A percentile compares a stretch with the other conserved stretches of the same genome.
phyloP scores from a whole-genome alignment of 2,329 filamentous ascomycete species.

The Trichoderma sp. region DNA sequence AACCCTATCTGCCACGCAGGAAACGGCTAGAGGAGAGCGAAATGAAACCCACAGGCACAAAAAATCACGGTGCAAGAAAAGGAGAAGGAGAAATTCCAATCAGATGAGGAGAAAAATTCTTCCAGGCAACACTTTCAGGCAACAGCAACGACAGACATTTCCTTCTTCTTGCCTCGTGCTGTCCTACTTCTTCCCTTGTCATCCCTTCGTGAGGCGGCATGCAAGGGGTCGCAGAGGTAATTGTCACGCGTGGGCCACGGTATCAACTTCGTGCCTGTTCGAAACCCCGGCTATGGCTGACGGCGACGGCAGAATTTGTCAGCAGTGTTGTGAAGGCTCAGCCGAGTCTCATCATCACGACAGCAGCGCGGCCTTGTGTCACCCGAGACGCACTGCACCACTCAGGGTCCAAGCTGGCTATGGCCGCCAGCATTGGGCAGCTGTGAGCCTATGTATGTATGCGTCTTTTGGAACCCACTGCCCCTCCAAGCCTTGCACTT shows the following conservation, averaged over 20 bases:
- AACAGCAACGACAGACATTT: background rate
- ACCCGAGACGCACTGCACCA: constrained; percentile 4
- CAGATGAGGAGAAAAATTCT: background rate
- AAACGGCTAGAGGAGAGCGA: background rate
- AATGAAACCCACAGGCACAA: no score
- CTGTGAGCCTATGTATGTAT: constrained; percentile 1
- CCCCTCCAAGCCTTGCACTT: background rate
- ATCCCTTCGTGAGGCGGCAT: background rate
- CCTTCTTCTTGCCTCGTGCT: background rate
- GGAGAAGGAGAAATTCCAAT: background rate
- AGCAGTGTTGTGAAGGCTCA: constrained; percentile 18
- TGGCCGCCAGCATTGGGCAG: constrained; percentile 16
- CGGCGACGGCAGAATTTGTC: constrained; percentile 1
- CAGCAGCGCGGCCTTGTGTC: constrained; percentile 5
- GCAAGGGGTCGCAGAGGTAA: background rate
- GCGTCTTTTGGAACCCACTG: background rate
- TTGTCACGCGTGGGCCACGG: constrained; percentile 8
- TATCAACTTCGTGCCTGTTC: constrained; percentile 8
- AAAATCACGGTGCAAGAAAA: background rate
- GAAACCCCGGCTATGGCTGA: constrained; percentile 11
- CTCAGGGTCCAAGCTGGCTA: constrained; percentile 7
- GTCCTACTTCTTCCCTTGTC: background rate
- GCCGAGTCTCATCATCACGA: constrained; percentile 6
- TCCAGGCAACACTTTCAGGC: background rate
- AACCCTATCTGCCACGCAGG: background rate